Base-by-base conservation (phyloP, 1,284 basidiomycete genomes). In the Melampsora medusae region DNA sequence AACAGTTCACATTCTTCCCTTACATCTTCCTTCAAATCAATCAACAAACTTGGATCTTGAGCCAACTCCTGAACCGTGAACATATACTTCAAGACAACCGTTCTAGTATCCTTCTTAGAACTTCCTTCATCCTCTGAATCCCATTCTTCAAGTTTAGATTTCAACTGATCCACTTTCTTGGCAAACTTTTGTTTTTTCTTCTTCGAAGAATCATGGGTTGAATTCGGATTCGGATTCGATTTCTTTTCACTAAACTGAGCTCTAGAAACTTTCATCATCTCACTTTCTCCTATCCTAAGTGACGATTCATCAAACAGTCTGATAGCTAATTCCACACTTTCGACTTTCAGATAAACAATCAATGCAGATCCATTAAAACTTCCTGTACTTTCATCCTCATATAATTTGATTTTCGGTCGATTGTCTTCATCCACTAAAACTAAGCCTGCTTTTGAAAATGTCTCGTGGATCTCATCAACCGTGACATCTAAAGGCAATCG, bases 261-360 rank as follows among this genome's bases (percentile, higher is more conserved):
- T 78, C 89, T 88, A 77, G 88, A 85, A 19, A 99, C 93, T 65
- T 84, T 86, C 90, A 99, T 97, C 75, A 89, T 86, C 0, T 84
- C 80, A 87, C 89, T 75, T 81, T 87, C 79, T 2, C 93, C 93
- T n/a, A 95, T 82, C 73, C 94, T 86, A 77, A 99, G 84, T 82
- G 95, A 93, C 0, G 92, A 93, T 78, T 98, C 96, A 82, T 98
- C 95, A 77, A 99, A 86, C 78, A 99, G 86, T 78, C 87, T 91
- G 73, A 93, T 84, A 2, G 95, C 96, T 70, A 99, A 86, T 14
- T 86, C 85, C 19, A 99, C 97, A 38, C 92, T 94, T 78, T 95
- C 96, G 81, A 96, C 93, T 83, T 97, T 97, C 86, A 98, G 97
- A 83, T 92, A 99, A 64, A 97, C 93, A 76, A 99, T 90, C 78